Percentiles rank a stretch among this genome's conserved stretches.
phyloP scores from a whole-genome alignment of 495 filamentous ascomycete species.

The Letharia lupina region DNA sequence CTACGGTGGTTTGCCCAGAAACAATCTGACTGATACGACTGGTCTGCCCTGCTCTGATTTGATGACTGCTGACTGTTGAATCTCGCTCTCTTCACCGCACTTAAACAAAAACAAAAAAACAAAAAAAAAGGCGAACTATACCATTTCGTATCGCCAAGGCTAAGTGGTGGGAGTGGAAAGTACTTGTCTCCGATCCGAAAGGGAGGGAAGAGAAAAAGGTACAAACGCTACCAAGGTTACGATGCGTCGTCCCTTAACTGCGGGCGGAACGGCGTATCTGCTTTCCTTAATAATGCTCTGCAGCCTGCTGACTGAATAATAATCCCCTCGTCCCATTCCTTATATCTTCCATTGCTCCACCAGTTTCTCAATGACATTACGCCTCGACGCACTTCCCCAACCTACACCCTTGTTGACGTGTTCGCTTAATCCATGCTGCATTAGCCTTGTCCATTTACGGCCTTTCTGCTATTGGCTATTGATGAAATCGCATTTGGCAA shows the following conservation, averaged over 20 bases:
- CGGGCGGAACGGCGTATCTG: not conserved
- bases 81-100: not conserved
- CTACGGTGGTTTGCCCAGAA: not conserved
- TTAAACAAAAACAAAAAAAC: not conserved
- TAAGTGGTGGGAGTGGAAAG: not conserved
- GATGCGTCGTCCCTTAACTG: not conserved
- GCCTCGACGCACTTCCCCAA: not conserved
- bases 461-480: not conserved
- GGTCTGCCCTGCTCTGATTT: not conserved
- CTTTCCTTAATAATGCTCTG: not conserved
- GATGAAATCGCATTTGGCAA: not conserved
- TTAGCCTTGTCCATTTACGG: constrained; percentile 1
- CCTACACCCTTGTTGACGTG: not conserved
- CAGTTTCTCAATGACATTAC: not conserved
- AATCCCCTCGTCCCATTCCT: not conserved
- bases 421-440: not conserved
- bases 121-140: not conserved
- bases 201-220: not conserved
- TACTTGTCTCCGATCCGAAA: not conserved
- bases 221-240: not conserved
- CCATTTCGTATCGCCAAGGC: not conserved
- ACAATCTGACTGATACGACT: too few relatives aligned
- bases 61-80: too few relatives aligned
- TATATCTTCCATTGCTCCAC: not conserved
- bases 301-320: not conserved